phyloP scores from a whole-genome alignment of 306 rosid genomes.

The Acacia acuminata region DNA sequence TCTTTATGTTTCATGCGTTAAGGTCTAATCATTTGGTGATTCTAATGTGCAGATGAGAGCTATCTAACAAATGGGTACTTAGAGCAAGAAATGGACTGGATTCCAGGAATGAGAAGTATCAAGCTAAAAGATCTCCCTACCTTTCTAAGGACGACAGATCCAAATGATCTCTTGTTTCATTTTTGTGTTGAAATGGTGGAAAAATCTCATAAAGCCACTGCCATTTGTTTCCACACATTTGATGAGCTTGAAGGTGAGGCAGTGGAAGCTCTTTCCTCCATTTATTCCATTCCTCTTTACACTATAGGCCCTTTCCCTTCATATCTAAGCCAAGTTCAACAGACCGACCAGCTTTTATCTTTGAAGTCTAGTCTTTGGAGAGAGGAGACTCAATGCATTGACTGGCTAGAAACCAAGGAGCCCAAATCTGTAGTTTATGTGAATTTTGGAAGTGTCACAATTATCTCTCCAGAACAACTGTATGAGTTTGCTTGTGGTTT shows the following conservation, averaged over 20 bases:
- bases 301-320: not conserved
- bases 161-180: not conserved
- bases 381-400: slow-evolving; percentile 1
- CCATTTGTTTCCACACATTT: not conserved
- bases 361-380: slow-evolving; percentile 27
- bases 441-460: not conserved
- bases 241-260: not conserved
- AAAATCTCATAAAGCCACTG: no score
- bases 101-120: not conserved
- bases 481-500: not conserved
- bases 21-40: no score
- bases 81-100: not conserved
- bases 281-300: not conserved
- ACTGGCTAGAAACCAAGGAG: slow-evolving; percentile 29
- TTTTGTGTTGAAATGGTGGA: not conserved
- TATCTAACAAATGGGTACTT: not conserved
- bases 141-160: not conserved
- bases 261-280: not conserved
- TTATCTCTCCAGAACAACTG: not conserved
- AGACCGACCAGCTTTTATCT: not conserved
- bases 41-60: not conserved
- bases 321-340: not conserved
- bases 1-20: no score
- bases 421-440: slow-evolving; percentile 9
- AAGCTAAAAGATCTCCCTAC: not conserved